Base-by-base conservation (phyloP, 2,329 filamentous ascomycete genomes). In the Elsinoe ampelina region DNA sequence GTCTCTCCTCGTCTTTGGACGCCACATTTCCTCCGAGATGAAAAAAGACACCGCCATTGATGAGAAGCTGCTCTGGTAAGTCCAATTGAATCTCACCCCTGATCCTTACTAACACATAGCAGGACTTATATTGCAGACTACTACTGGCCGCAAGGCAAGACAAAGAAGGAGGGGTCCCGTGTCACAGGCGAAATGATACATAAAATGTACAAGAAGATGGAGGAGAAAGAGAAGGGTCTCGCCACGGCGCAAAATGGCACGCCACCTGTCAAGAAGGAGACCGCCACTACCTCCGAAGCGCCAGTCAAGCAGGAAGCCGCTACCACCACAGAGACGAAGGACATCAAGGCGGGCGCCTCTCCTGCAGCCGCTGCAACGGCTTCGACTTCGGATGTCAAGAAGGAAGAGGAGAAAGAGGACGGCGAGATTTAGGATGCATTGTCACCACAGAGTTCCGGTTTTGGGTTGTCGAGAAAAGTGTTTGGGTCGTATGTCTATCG, bases 1-100 rank as follows among this genome's bases (percentile, higher is more conserved):
- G 26, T 80, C 84, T 64, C 70, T 86, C 36, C 73, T 83, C 41
- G 76, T 76, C 3, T 82, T 86, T 67, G 83, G 83, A 55, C 78
- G 80, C 57, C 84, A 83, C 63, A 79, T 85, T 60, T 77, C 80
- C 51, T 72, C 74, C 30, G 69, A 75, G 34, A 73, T 65, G 5
- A 58, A 60, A 15, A 62, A 66, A 45, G 59, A 62, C 45, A 61
- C 61, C 10, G 60, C 57, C 34, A 45, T 56, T 12, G 57, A 67
- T 15, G 66, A 68, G 32, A 63, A 66, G 41, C 63, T 63, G 43
- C 60, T 71, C 13, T 71, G 69, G 69, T 61, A 56, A 50, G 60
- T 58, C 26, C 26, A 6, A n/a, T 30, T 35, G 32, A 15, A 19
- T 11, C 20, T 15, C 11, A 42, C 3, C 20, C 1, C 15, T n/a